Conservation (phyloP, 2,329 filamentous ascomycete genomes). For the Scytalidium sp. region DNA sequence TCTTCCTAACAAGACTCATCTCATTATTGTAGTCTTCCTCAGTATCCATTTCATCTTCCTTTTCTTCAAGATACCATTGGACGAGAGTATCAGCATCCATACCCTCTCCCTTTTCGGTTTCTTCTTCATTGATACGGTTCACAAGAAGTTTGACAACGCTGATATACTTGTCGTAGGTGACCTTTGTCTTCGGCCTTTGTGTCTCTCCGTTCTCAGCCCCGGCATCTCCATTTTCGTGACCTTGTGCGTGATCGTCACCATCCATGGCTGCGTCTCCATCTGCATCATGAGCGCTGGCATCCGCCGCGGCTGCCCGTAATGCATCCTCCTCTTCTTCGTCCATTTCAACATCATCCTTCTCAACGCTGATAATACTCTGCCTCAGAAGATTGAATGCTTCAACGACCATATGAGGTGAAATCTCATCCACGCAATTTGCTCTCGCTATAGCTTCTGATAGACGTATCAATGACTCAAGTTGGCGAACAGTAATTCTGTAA, state of each 20-base stretch:
- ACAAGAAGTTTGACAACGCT: slow-evolving; percentile 85
- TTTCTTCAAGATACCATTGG: slow-evolving; percentile 89
- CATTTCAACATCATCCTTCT: slow-evolving; percentile 95
- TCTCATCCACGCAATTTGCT: slow-evolving; percentile 91
- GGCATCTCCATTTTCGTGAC: slow-evolving; percentile 34
- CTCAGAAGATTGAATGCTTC: slow-evolving; percentile 90
- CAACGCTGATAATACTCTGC: slow-evolving; percentile 95
- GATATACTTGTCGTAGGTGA: slow-evolving; percentile 95
- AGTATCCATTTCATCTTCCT: slow-evolving; percentile 75
- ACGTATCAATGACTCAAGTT: slow-evolving; percentile 93
- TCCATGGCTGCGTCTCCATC: slow-evolving; percentile 52
- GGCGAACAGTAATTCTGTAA: slow-evolving; percentile 95
- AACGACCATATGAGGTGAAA: slow-evolving; percentile 78
- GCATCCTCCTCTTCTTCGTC: slow-evolving; percentile 70
- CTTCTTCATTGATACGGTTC: slow-evolving; percentile 78
- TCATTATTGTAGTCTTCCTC: slow-evolving; percentile 81
- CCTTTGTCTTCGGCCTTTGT: slow-evolving; percentile 66
- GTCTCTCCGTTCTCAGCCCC: slow-evolving; percentile 15
- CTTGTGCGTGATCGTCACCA: slow-evolving; percentile 42
- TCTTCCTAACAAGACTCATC: slow-evolving; percentile 71
- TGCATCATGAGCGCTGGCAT: slow-evolving; percentile 34
- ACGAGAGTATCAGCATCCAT: slow-evolving; percentile 79
- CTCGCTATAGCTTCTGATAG: slow-evolving; percentile 97
- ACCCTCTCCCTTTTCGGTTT: slow-evolving; percentile 72
- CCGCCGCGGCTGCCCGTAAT: slow-evolving; percentile 42